Conservation (phyloP, 345 rosid species). For the Schrenkiella parvula region DNA sequence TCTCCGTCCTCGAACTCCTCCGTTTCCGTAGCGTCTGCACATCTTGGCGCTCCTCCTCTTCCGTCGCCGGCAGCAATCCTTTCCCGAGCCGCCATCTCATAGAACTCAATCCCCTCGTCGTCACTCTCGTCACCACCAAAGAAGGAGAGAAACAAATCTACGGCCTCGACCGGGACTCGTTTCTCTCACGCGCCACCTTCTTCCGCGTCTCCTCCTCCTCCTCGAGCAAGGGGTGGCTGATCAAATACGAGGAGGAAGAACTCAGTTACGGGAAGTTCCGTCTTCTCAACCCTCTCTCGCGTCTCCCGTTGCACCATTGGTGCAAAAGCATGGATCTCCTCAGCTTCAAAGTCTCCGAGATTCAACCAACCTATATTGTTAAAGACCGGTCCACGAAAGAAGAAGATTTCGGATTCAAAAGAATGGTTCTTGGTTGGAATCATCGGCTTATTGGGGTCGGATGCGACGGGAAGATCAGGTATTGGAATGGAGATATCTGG, state of each 20-base stretch:
- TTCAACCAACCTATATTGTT: not conserved
- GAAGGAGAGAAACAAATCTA: not conserved
- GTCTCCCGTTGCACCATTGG: not conserved
- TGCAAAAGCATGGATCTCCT: not conserved
- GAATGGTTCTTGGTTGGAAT: not conserved
- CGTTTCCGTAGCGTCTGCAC: not conserved
- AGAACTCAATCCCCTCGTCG: not conserved
- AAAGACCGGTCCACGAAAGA: not conserved
- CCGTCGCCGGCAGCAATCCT: not conserved
- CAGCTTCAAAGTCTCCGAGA: not conserved
- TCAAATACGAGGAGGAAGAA: not conserved
- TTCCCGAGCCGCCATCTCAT: not conserved
- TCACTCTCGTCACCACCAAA: too few species aligned
- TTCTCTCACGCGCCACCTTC: not conserved
- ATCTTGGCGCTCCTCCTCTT: constrained; percentile 3
- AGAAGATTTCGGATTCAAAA: not conserved
- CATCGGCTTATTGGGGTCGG: not conserved
- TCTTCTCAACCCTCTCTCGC: not conserved
- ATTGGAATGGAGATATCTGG: not conserved
- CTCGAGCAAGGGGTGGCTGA: not conserved
- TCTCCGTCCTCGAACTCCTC: not conserved
- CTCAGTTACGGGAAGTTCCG: not conserved
- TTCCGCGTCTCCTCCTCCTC: not conserved
- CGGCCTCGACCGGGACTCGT: not conserved
- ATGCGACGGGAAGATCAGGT: not conserved